Evolutionary conservation across 2,329 filamentous ascomycete genomes (phyloP), one percentile per base, ranked within the genome.

Genomic region (Ceratocystis variospora): DNA sequence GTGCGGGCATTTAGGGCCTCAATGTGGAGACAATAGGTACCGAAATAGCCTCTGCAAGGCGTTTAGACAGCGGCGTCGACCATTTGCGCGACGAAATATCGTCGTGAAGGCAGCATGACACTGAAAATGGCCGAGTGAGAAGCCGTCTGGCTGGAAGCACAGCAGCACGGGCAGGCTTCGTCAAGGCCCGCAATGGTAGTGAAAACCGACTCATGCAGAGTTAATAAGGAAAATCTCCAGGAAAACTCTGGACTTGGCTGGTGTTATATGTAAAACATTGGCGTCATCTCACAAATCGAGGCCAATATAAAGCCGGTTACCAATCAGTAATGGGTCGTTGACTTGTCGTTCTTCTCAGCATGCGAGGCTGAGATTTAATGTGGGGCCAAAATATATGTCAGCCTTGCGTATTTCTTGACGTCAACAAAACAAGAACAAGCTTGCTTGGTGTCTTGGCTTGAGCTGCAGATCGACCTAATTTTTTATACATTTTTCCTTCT

Each of bases 31-130:
- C 25, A 59, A 22, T 2, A 69, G 74, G 65, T 81, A 95, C 92
- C 70, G 87, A 87, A 70, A 97, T 96, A 59, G 91, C 92, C 74
- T 92, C 86, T 66, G 87, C 87, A 62, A 97, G 82, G 71, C 88
- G 87, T 74, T 94, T 93, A 6, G 93, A 92, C 68, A 99, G 77
- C 15, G 93, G 92, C 2, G 93, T 99, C 1, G 92, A 96, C 91
- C 92, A 96, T 79, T 89, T 46, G 69, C 71, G 48, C n/a, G 33
- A 41, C 12, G 31, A 46, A 17, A 65, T 46, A 28, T 61, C 55
- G 19, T 59, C 55, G 31, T 2, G 55, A 25, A 59, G 55, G 17
- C 28, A 33, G 33, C 28, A 59, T 33, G 55, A 59, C 17, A 37
- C 28, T 59, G 55, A 59, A 31, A 59, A 59, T 19, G 17, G 17